A percentile compares a stretch with the other conserved stretches of the same genome.
phyloP scores from a whole-genome alignment of 1,284 basidiomycete species.

The Grifola frondosa region DNA sequence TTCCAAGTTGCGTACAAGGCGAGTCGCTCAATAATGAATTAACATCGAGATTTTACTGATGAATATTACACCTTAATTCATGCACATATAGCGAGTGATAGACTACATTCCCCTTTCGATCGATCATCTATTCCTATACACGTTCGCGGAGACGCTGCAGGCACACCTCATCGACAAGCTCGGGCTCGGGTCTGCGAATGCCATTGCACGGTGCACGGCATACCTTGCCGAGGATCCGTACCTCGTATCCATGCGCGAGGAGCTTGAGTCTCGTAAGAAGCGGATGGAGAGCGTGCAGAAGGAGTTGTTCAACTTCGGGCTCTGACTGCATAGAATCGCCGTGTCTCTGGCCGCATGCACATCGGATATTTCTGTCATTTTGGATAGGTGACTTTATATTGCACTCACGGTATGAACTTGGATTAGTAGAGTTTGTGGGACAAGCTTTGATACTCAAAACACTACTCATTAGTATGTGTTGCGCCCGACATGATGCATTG shows the following conservation, averaged over 20 bases:
- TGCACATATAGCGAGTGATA: slow-evolving; percentile 40
- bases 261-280: slow-evolving; percentile 30
- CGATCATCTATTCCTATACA: slow-evolving; percentile 42
- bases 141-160: slow-evolving; percentile 36
- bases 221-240: slow-evolving; percentile 43
- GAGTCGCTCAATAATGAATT: slow-evolving; percentile 2
- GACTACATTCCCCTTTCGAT: slow-evolving; percentile 46
- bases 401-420: no score
- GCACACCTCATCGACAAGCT: slow-evolving; percentile 38
- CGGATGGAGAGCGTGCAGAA: slow-evolving; percentile 32
- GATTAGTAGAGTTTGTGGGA: no score
- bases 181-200: slow-evolving; percentile 35
- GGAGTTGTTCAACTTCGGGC: slow-evolving; percentile 35
- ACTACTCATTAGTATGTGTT: no score
- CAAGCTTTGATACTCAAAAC: no score
- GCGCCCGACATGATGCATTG: no score
- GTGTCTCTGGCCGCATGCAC: slow-evolving; percentile 55
- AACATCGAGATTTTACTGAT: not conserved
- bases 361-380: no score
- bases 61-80: not conserved
- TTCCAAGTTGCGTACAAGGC: slow-evolving; percentile 50
- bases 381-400: no score
- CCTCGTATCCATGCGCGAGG: slow-evolving; percentile 37
- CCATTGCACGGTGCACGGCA: slow-evolving; percentile 33
- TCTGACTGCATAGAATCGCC: slow-evolving; percentile 26